Evolutionary conservation across 306 rosid species (phyloP), one percentile per base, ranked within the genome.

Genomic region (Inga oerstediana): DNA sequence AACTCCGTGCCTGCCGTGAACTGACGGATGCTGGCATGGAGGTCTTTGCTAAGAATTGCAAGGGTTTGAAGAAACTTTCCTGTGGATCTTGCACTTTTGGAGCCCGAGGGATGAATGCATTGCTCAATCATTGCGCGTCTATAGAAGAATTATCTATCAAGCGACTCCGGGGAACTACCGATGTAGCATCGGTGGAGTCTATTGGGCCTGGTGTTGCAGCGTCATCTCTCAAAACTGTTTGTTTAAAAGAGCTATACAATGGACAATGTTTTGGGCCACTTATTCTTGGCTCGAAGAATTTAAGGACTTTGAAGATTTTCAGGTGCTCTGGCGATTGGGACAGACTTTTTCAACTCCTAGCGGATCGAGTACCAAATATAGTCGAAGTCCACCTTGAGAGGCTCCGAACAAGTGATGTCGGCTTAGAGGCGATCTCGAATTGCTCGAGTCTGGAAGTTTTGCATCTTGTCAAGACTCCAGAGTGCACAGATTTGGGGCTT

Each of bases 281-380:
- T 43, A 91, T 97, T 37, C 87, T 86, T 0, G 98, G 98, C 35
- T 89, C 99, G 3, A 97, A 92, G 84, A 92, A 88, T 81, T 80
- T 97, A 27, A 89, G 88, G 58, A 91, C 99, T n/a, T 82, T 97
- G 89, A 97, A 97, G 83, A 93, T 97, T 30, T 94, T 87, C 86
- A 84, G 97, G 61, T 97, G 99, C 83, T 85, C 97, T 0, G 99
- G 98, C 3, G 99, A 97, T 71, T 97, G 99, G 99, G 99, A 97
- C 52, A 87, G 83, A 62, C 89, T 94, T 32, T 88, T 97, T 64
- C 89, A 88, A 27, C 80, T 82, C 16, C 39, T 91, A 35, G 87
- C 90, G 0, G 92, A 90, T 48, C 72, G 85, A 11, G 88, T 74
- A 2, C 41, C 88, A 15, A 89, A 87, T 58, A 74, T 97, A 78